phyloP scores from a whole-genome alignment of 257 asterid genomes.

The Eustoma russellianum region DNA sequence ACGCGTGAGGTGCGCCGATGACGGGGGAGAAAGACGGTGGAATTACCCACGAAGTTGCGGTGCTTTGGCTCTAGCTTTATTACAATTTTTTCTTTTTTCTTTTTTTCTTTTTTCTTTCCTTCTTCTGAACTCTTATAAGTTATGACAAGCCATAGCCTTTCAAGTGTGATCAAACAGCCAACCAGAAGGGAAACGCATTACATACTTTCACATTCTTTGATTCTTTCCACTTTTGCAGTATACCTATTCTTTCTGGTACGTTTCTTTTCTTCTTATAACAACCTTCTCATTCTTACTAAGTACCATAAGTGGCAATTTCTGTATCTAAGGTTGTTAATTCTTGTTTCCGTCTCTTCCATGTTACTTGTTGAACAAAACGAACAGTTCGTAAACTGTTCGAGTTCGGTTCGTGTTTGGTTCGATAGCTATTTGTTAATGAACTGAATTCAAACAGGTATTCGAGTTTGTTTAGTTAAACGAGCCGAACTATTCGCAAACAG shows the following conservation, averaged over 20 bases:
- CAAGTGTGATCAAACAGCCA: slow-evolving; percentile 2
- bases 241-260: slow-evolving; percentile 29
- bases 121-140: too few species aligned
- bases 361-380: too few species aligned
- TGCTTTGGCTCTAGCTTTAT: too few species aligned
- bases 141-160: neutral
- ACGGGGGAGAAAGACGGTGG: slow-evolving; percentile 10
- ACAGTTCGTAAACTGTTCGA: too few species aligned
- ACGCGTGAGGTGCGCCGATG: slow-evolving; percentile 46
- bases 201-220: slow-evolving; percentile 20
- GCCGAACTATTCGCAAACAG: too few species aligned
- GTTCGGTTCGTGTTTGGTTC: too few species aligned
- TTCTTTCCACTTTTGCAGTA: slow-evolving; percentile 21
- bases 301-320: slow-evolving; percentile 8
- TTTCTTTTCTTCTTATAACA: neutral
- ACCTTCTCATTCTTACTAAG: neutral
- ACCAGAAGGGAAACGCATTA: slow-evolving; percentile 10
- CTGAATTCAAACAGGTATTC: too few species aligned
- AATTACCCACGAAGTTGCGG: slow-evolving; percentile 7
- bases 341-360: too few species aligned
- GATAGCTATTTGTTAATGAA: too few species aligned
- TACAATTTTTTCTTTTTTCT: too few species aligned
- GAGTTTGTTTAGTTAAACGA: too few species aligned
- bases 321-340: neutral
- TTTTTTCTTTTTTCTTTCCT: too few species aligned